Evolutionary conservation across 192 early-diverging fungal species (phyloP).

Genomic region (Endogone sp.): DNA sequence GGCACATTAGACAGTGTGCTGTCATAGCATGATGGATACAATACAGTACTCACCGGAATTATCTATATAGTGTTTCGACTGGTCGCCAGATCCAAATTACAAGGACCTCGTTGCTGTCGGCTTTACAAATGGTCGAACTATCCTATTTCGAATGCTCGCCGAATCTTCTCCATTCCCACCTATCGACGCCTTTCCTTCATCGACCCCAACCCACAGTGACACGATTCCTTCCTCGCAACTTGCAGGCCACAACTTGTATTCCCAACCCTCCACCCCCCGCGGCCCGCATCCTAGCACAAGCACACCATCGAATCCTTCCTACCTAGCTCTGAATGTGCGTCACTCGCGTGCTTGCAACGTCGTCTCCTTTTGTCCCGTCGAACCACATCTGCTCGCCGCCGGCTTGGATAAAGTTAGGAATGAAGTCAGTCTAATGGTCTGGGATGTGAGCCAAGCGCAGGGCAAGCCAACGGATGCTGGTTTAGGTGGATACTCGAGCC

Average conservation of each 20-base stretch:
- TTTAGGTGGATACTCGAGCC: too few species aligned
- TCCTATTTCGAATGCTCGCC: slow-evolving; percentile 48
- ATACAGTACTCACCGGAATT: too few species aligned
- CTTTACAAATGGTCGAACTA: slow-evolving; percentile 48
- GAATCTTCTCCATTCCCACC: not conserved
- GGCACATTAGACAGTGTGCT: not conserved
- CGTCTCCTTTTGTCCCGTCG: slow-evolving; percentile 64
- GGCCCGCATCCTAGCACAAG: slow-evolving; percentile 4
- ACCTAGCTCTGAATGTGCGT: slow-evolving; percentile 40
- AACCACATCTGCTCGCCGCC: slow-evolving; percentile 54
- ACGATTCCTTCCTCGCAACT: not conserved
- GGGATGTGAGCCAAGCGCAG: slow-evolving; percentile 63
- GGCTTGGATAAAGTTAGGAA: slow-evolving; percentile 76
- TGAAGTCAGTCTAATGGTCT: slow-evolving; percentile 67
- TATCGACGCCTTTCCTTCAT: not conserved
- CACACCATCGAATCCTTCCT: slow-evolving; percentile 19
- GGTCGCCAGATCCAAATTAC: slow-evolving; percentile 58
- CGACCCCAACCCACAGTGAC: not conserved
- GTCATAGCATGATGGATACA: not conserved
- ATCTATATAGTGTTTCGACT: slow-evolving; percentile 57
- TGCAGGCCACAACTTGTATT: not conserved
- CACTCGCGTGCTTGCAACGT: slow-evolving; percentile 66
- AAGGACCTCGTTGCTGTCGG: slow-evolving; percentile 57
- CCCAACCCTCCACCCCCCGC: slow-evolving; percentile 12
- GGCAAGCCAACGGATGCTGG: slow-evolving; percentile 4